Evolutionary conservation across 148 eudicot species (phyloP), one percentile per base, ranked within the genome.

Genomic region (Heliosperma pusillum): DNA sequence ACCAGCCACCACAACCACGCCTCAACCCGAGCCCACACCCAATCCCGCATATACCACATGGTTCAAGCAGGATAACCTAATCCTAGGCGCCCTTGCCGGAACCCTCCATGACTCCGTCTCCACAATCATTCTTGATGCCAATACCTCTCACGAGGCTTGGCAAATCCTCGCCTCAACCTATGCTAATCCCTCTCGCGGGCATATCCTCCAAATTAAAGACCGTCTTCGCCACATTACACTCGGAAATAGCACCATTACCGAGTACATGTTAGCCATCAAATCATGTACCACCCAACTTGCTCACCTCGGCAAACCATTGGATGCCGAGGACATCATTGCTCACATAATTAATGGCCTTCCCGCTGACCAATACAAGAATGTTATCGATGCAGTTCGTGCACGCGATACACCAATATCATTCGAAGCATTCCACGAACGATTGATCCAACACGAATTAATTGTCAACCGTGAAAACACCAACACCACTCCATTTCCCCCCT

Each of bases 111-210:
- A 20, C 1, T 4, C 67, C 67, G 25, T 63, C 25, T 24, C 21
- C 20, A 19, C 67, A 33, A 7, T 63, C 8, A 63, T 63, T 11
- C 11, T 63, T n/a, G 25, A 24, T 20, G 67, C 67, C 22, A 22
- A 63, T 3, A 29, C 30, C 30, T 29, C 30, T 29, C 30, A 3
- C 30, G 30, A 29, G 30, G 30, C 30, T 29, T 19, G 25, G 25
- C 7, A 63, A 20, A 11, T 63, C 67, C 67, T 63, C 2, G 67
- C 67, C 33, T 10, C 21, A 2, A 63, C 67, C 11, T 63, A 63
- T 24, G 67, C 67, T 7, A 63, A 63, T 26, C 67, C 67, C 13
- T 63, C 67, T 1, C 67, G 67, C 11, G 67, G 25, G 10, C 67
- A 63, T 3, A 29, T 29, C 30, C 30, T 29, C 3, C 30, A 29